Base-by-base conservation (phyloP, 768 basidiomycete species). In the Tremella mesenterica region DNA sequence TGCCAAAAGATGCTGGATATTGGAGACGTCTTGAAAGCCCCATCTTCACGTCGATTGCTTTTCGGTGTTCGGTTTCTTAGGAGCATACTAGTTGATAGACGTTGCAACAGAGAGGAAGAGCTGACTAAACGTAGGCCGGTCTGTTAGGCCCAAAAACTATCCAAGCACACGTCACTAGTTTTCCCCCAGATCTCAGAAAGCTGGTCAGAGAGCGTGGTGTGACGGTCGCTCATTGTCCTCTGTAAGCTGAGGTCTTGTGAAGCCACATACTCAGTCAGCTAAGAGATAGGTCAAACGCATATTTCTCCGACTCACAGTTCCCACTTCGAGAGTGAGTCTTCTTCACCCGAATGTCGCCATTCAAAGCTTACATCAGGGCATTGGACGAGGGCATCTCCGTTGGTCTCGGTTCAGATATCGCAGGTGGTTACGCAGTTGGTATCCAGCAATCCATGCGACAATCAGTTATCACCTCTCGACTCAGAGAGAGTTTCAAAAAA, bases 131-230 rank as follows among this genome's bases (percentile, higher is more conserved):
- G n/a, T 70, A 88, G 86, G 62, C 77, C 59, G 73, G 76, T 6
- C 77, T 90, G 4, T 74, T 89, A 44, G 83, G 81, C 0, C 64
- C 77, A 1, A 79, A 79, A 13, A 85, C 87, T 0, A 71, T 91
- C 12, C 86, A 89, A 76, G 89, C 88, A 0, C 90, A 92, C 69
- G 92, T 89, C 74, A 93, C 90, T 1, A 89, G 85, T 73, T 78
- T 90, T 28, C 67, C 74, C n/a, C 49, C 70, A 0, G 70, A 77
- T 0, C 77, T 81, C 29, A 76, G 89, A 10, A 67, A 74, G 0
- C 78, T 76, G 16, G 74, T 91, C 12, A 74, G 76, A 1, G 56
- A 59, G 3, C 70, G 67, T 25, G 80, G 81, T 14, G 81, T 83
- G 0, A 77, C 85, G 1, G 76, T 92, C 20, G 86, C 89, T 0